These are phyloP conservation scores for Wickerhamomyces queroliae DNA, from an alignment of 805 yeast genomes.

Conservation along the genomic window DNA sequence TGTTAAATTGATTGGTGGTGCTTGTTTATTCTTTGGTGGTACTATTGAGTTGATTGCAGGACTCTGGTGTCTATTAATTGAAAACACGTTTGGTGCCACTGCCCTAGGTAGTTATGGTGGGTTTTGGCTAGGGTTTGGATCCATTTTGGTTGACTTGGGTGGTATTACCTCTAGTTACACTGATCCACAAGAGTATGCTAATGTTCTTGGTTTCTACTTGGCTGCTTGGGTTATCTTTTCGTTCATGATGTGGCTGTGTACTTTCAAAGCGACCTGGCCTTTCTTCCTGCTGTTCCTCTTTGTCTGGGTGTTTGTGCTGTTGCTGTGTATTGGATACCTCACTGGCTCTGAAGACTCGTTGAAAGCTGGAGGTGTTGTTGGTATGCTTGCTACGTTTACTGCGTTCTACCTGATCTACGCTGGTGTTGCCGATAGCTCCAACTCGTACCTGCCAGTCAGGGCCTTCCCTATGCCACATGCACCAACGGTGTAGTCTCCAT, in stretches of 20 bases:
- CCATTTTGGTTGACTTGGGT: conserved; percentile 52
- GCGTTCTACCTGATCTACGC: conserved; percentile 65
- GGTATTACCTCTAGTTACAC: conserved; percentile 46
- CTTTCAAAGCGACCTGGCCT: conserved; percentile 56
- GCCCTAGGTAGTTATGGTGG: conserved; percentile 50
- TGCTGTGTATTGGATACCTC: conserved; percentile 45
- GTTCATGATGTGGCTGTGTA: conserved; percentile 48
- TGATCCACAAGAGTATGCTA: conserved; percentile 36
- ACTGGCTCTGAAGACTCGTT: conserved; percentile 36
- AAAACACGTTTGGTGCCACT: conserved; percentile 72
- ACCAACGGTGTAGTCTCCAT: no score
- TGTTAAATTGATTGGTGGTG: conserved; percentile 56
- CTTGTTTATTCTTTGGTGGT: conserved; percentile 71
- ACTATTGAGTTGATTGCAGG: conserved; percentile 68
- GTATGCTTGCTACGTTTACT: conserved; percentile 46
- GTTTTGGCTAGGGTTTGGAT: conserved; percentile 74
- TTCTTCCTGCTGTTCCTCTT: conserved; percentile 49
- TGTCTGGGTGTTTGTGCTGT: conserved; percentile 48
- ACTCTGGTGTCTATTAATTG: conserved; percentile 69
- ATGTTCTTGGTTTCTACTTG: conserved; percentile 53
- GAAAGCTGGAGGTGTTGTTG: conserved; percentile 60
- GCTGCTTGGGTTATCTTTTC: conserved; percentile 64
- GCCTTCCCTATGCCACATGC: conserved; percentile 50
- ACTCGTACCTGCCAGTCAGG: conserved; percentile 48
- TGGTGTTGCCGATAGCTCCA: conserved; percentile 52